Percentiles rank a stretch among this genome's conserved stretches.
These are phyloP conservation scores for Recurvomyces mirabilis DNA, from an alignment of 495 filamentous ascomycete genomes.

Conservation along the genomic window DNA sequence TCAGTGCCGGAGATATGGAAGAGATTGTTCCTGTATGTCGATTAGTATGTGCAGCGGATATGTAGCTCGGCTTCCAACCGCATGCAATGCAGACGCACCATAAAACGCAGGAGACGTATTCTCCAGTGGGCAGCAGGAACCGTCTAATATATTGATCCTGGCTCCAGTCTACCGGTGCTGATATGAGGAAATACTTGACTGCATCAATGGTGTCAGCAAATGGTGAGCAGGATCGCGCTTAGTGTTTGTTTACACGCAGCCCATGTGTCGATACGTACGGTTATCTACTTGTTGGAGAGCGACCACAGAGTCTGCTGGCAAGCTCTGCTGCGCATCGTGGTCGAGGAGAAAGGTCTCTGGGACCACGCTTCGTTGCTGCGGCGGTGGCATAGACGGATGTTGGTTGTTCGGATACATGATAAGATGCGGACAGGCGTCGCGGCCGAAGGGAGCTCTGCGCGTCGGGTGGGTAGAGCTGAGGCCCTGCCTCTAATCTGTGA, in stretches of 20 bases:
- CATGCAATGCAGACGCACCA: slow-evolving; percentile 48
- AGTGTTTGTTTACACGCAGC: slow-evolving; percentile 4
- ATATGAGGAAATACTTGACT: slow-evolving; percentile 99
- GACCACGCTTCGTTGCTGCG: slow-evolving; percentile 49
- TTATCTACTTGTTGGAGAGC: slow-evolving; percentile 98
- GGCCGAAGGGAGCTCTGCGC: slow-evolving; percentile 19
- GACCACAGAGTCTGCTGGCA: slow-evolving; percentile 93
- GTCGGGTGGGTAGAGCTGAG: slow-evolving; percentile 15
- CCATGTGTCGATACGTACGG: slow-evolving; percentile 47
- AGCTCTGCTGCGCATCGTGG: slow-evolving; percentile 85
- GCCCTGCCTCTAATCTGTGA: no score
- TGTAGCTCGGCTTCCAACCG: slow-evolving; percentile 2
- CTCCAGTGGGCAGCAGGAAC: slow-evolving; percentile 89
- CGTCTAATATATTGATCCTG: slow-evolving; percentile 92
- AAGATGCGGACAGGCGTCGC: not conserved
- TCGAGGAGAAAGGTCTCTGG: slow-evolving; percentile 98
- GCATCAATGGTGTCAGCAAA: no score
- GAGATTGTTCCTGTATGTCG: slow-evolving; percentile 72
- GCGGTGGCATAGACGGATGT: slow-evolving; percentile 46
- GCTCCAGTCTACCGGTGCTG: slow-evolving; percentile 94
- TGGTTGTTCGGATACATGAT: slow-evolving; percentile 28
- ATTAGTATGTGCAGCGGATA: slow-evolving; percentile 17
- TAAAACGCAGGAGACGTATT: slow-evolving; percentile 96
- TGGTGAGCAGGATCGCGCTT: slow-evolving; percentile 6
- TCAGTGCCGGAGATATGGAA: slow-evolving; percentile 99